Conservation (phyloP, 495 filamentous ascomycete genomes). For the Tuber borchii region DNA sequence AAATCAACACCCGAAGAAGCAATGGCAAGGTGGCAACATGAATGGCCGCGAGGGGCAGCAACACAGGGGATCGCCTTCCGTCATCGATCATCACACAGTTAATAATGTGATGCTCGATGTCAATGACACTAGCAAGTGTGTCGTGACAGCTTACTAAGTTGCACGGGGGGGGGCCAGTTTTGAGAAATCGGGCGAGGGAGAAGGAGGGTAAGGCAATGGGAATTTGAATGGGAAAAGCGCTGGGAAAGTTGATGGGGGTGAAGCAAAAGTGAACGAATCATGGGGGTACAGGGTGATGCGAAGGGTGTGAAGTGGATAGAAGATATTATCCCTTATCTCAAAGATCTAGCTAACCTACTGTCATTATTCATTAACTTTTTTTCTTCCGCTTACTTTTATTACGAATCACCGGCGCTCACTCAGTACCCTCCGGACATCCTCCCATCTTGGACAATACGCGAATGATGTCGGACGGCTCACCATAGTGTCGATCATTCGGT, state of each 20-base stretch:
- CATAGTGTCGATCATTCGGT: no score
- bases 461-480: no score
- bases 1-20: constrained; percentile 23
- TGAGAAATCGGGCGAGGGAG: not conserved
- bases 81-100: not conserved
- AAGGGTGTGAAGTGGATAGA: constrained; percentile 3
- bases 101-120: constrained; percentile 2
- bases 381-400: not conserved
- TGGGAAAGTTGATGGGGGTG: not conserved
- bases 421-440: no score
- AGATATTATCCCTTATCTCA: constrained; percentile 1
- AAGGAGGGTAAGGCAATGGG: not conserved
- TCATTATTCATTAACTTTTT: not conserved
- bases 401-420: no score
- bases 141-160: not conserved
- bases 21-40: constrained; percentile 11
- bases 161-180: not conserved
- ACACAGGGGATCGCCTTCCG: not conserved
- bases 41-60: not conserved
- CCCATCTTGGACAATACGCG: no score
- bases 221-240: not conserved
- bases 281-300: not conserved
- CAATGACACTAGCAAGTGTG: not conserved
- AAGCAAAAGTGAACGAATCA: not conserved
- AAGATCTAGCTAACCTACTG: not conserved